Evolutionary conservation across 2,329 filamentous ascomycete species (phyloP), one percentile per base, ranked within the genome.

Genomic region (Westerdykella ornata): DNA sequence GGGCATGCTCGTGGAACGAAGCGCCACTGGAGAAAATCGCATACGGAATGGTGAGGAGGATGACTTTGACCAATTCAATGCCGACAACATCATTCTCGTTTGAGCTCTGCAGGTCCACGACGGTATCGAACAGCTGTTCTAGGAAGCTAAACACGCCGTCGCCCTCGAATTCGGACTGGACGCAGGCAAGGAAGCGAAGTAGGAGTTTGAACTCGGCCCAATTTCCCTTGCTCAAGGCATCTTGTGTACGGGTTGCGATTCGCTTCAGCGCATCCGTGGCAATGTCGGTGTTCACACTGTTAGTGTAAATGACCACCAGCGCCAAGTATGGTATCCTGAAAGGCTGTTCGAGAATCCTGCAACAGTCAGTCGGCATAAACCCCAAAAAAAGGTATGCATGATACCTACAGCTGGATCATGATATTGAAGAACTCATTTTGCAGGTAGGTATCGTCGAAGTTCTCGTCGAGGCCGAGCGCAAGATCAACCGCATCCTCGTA

Each of bases 311-410:
- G 33, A 94, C 77, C 12, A 90, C 82, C 15, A 85, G 87, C 8
- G 89, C 88, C 29, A 94, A 77, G 62, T 96, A 97, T 0, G 92
- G 90, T n/a, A 88, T 94, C 73, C 97, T 97, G 66, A 98, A 83
- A 1, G 92, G 92, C 69, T 98, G 92, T 69, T 98, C 92, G 28
- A 87, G 65, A 33, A 85, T 76, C 51, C 77, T 80, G 44, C 35
- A 22, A 16, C 17, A 15, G 30, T 33, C 30, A 33, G 44, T 5
- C 9, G 31, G 56, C 20, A 22, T 9, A 59, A 54, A 40, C 42
- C 42, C 19, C 48, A 12, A 28, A 20, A 39, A 12, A 31, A 39
- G 1, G 9, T 5, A 15, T 14, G 17, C 19, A 26, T 6, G 5
- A 7, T 32, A 57, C 76, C 51, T 67, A 80, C 76, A 97, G 74